Evolutionary conservation across 2,329 filamentous ascomycete genomes (phyloP).

Genomic region (Fusarium begoniae): DNA sequence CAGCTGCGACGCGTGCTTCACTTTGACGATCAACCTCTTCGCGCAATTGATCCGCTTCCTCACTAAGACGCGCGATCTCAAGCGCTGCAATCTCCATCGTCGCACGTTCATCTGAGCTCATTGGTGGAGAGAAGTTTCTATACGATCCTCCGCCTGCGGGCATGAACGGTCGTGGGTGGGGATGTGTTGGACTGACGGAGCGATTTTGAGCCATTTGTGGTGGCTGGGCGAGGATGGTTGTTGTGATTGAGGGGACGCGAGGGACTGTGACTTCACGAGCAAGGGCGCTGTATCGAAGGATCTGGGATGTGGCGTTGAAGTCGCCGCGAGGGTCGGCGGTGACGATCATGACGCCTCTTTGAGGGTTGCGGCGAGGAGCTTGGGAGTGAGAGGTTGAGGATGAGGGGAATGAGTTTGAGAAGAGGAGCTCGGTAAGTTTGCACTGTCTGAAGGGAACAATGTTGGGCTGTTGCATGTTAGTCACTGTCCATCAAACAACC

Average conservation of each 20-base stretch:
- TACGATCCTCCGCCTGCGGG: slow-evolving; percentile 49
- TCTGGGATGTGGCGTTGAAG: slow-evolving; percentile 96
- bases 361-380: slow-evolving; percentile 69
- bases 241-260: slow-evolving; percentile 83
- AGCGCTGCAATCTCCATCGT: slow-evolving; percentile 85
- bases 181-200: slow-evolving; percentile 45
- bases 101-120: slow-evolving; percentile 63
- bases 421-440: slow-evolving; percentile 85
- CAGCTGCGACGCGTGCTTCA: slow-evolving; percentile 74
- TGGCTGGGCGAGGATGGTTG: slow-evolving; percentile 66
- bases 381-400: slow-evolving; percentile 53
- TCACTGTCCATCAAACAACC: neutral
- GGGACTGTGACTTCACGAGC: slow-evolving; percentile 93
- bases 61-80: slow-evolving; percentile 79
- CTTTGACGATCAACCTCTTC: slow-evolving; percentile 76
- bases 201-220: slow-evolving; percentile 39
- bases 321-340: slow-evolving; percentile 93
- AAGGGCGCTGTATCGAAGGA: slow-evolving; percentile 91
- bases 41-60: slow-evolving; percentile 78
- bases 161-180: slow-evolving; percentile 53
- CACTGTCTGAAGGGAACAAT: slow-evolving; percentile 84
- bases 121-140: slow-evolving; percentile 52
- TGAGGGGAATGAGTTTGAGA: slow-evolving; percentile 87
- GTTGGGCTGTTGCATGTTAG: slow-evolving; percentile 62
- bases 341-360: slow-evolving; percentile 95